These are phyloP conservation scores for Podaxis mareebaensis DNA, from an alignment of 768 basidiomycete genomes.

Conservation along the genomic window DNA sequence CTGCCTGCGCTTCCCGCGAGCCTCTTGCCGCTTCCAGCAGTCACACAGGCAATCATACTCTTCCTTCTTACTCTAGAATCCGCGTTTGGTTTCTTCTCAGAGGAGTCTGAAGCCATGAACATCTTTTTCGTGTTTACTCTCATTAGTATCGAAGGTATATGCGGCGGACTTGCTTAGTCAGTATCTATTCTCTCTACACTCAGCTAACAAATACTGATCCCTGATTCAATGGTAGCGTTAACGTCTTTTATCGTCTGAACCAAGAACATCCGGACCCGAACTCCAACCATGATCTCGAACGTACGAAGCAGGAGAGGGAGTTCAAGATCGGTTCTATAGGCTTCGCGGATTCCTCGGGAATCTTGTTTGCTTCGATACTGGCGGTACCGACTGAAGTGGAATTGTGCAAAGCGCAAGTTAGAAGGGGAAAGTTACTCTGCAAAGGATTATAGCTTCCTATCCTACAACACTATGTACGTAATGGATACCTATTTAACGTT, in stretches of 20 bases:
- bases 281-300: slow-evolving; percentile 51
- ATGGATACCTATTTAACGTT: background rate
- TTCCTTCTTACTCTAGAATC: slow-evolving; percentile 63
- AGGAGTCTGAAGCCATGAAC: slow-evolving; percentile 34
- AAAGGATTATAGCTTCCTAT: slow-evolving; percentile 48
- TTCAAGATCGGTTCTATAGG: slow-evolving; percentile 92
- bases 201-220: slow-evolving; percentile 17
- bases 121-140: slow-evolving; percentile 71
- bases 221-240: slow-evolving; percentile 55
- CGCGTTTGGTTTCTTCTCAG: slow-evolving; percentile 63
- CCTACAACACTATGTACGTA: background rate
- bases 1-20: slow-evolving; percentile 73
- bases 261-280: slow-evolving; percentile 60
- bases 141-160: slow-evolving; percentile 87
- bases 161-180: slow-evolving; percentile 91
- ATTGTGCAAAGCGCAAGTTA: slow-evolving; percentile 74
- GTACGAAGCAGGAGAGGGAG: slow-evolving; percentile 74
- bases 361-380: slow-evolving; percentile 60
- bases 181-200: slow-evolving; percentile 28
- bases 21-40: slow-evolving; percentile 73
- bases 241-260: slow-evolving; percentile 82
- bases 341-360: slow-evolving; percentile 80
- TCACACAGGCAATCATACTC: slow-evolving; percentile 71
- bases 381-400: slow-evolving; percentile 75
- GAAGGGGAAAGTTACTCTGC: slow-evolving; percentile 71